Evolutionary conservation across 2,329 filamentous ascomycete species (phyloP), one percentile per base, ranked within the genome.

Genomic region (Fusarium transvaalense): DNA sequence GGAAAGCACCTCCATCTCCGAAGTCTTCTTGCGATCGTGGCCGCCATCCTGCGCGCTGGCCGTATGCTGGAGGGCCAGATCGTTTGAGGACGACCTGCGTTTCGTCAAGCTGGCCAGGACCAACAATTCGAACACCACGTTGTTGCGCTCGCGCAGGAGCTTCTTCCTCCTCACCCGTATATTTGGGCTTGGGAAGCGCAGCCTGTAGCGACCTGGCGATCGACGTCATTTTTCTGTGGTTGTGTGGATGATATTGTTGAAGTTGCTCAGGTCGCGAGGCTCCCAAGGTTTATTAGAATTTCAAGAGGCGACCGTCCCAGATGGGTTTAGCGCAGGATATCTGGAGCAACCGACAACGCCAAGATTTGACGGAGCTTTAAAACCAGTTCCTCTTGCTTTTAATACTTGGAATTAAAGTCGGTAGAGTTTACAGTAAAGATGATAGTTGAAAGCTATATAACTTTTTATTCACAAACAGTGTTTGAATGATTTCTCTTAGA

Each of bases 1-100:
- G 96, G 77, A 97, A 99, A 53, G 95, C 94, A 74, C 96, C 96
- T 68, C 96, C 96, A 84, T 98, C 94, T 74, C 93, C 94, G 81
- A 94, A 99, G 79, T 99, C 96, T 77, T 97, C 94, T 68, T 92
- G 88, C 39, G 86, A 86, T 75, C 95, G 91, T 32, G 96, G 96
- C 70, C 96, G 89, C 96, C 96, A 99, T 87, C 92, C 92, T 78
- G 88, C 81, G 75, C 96, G 91, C 78, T 94, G 90, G 50, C 93
- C 93, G 74, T 98, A 99, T 1, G 93, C 85, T 12, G 96, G 96
- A 61, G 94, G 94, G 19, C 94, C 94, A 59, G 88, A 86, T 82
- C 90, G 91, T 87, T 91, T 92, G 63, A 97, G 80, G 19, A 97
- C 92, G 71, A 98, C 85, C 79, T 97, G 94, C 38, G 90, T 91